phyloP scores from a whole-genome alignment of 2,329 filamentous ascomycete genomes.

The Leptosphaerulina australis region DNA sequence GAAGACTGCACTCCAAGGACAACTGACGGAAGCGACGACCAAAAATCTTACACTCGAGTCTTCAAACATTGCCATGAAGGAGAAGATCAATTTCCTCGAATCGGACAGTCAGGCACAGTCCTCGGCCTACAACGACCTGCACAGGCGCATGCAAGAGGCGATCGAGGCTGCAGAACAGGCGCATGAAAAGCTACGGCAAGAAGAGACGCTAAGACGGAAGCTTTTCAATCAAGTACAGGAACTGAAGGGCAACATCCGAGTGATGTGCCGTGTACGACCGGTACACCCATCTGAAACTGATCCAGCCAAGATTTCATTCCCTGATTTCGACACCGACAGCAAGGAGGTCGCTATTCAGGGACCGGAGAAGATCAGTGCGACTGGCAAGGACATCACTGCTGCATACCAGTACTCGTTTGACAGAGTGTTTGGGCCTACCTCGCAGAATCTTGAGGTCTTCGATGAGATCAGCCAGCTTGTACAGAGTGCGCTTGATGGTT shows the following conservation, averaged over 20 bases:
- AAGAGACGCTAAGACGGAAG: slow-evolving; percentile 87
- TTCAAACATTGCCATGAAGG: slow-evolving; percentile 74
- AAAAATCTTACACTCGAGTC: slow-evolving; percentile 68
- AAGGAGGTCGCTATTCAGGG: slow-evolving; percentile 86
- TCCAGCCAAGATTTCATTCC: slow-evolving; percentile 77
- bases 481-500: slow-evolving; percentile 93
- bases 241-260: slow-evolving; percentile 95
- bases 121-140: slow-evolving; percentile 80
- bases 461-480: slow-evolving; percentile 96
- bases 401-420: slow-evolving; percentile 90
- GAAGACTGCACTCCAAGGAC: slow-evolving; percentile 63
- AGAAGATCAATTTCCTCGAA: slow-evolving; percentile 87
- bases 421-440: slow-evolving; percentile 80
- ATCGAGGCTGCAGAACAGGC: slow-evolving; percentile 70
- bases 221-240: slow-evolving; percentile 98
- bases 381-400: slow-evolving; percentile 77
- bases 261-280: slow-evolving; percentile 95
- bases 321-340: slow-evolving; percentile 78
- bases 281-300: slow-evolving; percentile 64
- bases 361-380: slow-evolving; percentile 80
- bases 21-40: slow-evolving; percentile 51
- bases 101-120: slow-evolving; percentile 89
- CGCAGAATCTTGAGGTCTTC: slow-evolving; percentile 85
- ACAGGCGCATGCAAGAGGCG: slow-evolving; percentile 79
- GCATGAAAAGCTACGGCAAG: slow-evolving; percentile 82